Evolutionary conservation across 2,329 filamentous ascomycete genomes (phyloP).

Genomic region (Fusarium verrucosum): DNA sequence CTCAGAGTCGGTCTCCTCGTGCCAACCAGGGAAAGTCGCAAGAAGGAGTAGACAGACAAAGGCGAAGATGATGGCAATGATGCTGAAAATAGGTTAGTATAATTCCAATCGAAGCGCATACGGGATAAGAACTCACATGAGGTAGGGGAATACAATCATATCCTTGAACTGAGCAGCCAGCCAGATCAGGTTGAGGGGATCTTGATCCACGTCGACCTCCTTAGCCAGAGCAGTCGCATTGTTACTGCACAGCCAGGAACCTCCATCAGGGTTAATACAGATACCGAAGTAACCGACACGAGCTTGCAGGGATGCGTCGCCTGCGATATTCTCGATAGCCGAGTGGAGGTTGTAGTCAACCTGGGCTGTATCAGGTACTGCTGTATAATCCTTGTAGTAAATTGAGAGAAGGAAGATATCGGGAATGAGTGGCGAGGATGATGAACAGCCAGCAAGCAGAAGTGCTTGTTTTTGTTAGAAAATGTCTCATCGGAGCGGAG

Average conservation of each 20-base stretch:
- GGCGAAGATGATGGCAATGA: conserved; percentile 96
- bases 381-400: conserved; percentile 90
- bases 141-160: conserved; percentile 96
- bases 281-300: conserved; percentile 98
- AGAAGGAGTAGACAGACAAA: conserved; percentile 95
- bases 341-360: conserved; percentile 88
- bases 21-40: conserved; percentile 97
- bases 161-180: conserved; percentile 97
- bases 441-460: conserved; percentile 93
- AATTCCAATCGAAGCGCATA: background rate
- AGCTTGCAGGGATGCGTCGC: conserved; percentile 82
- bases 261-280: conserved; percentile 90
- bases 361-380: conserved; percentile 83
- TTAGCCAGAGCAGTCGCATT: conserved; percentile 94
- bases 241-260: conserved; percentile 93
- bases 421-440: conserved; percentile 92
- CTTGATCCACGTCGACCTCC: conserved; percentile 88
- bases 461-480: conserved; percentile 67
- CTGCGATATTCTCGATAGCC: conserved; percentile 90
- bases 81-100: conserved; percentile 61
- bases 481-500: background rate
- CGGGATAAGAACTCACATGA: conserved; percentile 72
- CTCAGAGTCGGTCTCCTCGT: conserved; percentile 83
- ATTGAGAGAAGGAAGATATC: conserved; percentile 98
- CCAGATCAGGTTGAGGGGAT: conserved; percentile 97